Conservation (phyloP, 2,329 filamentous ascomycete species). For the Fusarium sp. region DNA sequence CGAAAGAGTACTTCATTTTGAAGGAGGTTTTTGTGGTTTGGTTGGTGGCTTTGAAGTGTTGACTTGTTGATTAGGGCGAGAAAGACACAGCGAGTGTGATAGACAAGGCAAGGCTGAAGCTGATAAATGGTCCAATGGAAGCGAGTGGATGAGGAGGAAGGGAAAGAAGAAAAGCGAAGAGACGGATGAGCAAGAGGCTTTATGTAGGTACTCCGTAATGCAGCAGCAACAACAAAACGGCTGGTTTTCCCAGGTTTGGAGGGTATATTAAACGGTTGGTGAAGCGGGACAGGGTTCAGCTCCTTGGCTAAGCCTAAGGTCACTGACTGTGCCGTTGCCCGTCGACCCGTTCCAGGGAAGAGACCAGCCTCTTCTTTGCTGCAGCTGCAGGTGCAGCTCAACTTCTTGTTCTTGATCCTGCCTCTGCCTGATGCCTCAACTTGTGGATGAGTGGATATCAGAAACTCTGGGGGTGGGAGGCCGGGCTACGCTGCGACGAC, state of each 20-base stretch:
- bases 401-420: conserved; percentile 26
- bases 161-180: conserved; percentile 15
- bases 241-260: neutral
- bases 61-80: conserved; percentile 17
- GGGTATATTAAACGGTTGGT: neutral
- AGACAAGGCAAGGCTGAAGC: conserved; percentile 22
- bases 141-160: conserved; percentile 52
- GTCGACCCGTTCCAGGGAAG: conserved; percentile 20
- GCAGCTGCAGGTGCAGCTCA: conserved; percentile 12
- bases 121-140: conserved; percentile 40
- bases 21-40: conserved; percentile 2
- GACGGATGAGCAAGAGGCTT: conserved; percentile 45
- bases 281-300: conserved; percentile 3
- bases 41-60: conserved; percentile 23
- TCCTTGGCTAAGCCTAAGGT: neutral
- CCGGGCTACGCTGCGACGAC: conserved; percentile 43
- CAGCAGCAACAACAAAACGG: neutral
- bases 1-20: conserved; percentile 58
- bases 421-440: conserved; percentile 4
- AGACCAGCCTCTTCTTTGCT: conserved; percentile 25
- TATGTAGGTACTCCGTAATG: conserved; percentile 41
- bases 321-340: conserved; percentile 17
- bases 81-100: conserved; percentile 50
- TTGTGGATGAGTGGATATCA: conserved; percentile 20
- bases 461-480: conserved; percentile 7